Base-by-base conservation (phyloP, 78 protist species). In the Dictyostelium brefeldianum region DNA sequence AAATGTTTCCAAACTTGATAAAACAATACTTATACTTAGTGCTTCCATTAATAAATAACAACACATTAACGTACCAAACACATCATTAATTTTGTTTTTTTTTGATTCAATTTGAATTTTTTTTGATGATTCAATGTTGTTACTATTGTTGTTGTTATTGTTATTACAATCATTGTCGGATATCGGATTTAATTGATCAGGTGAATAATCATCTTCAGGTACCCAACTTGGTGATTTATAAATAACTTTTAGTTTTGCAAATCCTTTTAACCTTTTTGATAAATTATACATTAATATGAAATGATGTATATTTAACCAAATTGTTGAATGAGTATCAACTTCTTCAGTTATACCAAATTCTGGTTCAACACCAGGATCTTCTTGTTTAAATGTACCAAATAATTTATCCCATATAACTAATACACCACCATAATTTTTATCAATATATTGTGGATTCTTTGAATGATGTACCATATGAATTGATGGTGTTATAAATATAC, bases 361-460 rank as follows among this genome's bases (percentile, higher is more conserved):
- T 1, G 20, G 14, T 27, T 48, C 57, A 48, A 75, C 65, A 48
- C 12, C 27, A 3, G 20, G 36, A 8, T 75, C 25, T 25, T 75
- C 81, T 2, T 48, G 43, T 25, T 25, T 27, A 48, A 14, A 75
- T n/a, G 81, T 75, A 27, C 81, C 81, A 29, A 75, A 75, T 50
- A 75, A 25, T 48, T 48, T 75, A 75, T 75, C 81, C 81, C 81
- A 75, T 48, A 75, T 75, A 0, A 54, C 50, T 48, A 75, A 75
- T 25, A 75, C 50, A 48, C 81, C 81, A 48, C 81, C 81, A 50
- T 75, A 75, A n/a, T 75, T 80, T 80, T 54, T 59, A 80, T 80
- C 85, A 17, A 80, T 59, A 80, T 80, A 31, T 36, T 80, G 71
- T 48, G 56, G 65, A 14, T 75, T 48, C n/a, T 22, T 41, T 5